phyloP scores from a whole-genome alignment of 2,329 filamentous ascomycete genomes.

The Xenoacremonium recifei region DNA sequence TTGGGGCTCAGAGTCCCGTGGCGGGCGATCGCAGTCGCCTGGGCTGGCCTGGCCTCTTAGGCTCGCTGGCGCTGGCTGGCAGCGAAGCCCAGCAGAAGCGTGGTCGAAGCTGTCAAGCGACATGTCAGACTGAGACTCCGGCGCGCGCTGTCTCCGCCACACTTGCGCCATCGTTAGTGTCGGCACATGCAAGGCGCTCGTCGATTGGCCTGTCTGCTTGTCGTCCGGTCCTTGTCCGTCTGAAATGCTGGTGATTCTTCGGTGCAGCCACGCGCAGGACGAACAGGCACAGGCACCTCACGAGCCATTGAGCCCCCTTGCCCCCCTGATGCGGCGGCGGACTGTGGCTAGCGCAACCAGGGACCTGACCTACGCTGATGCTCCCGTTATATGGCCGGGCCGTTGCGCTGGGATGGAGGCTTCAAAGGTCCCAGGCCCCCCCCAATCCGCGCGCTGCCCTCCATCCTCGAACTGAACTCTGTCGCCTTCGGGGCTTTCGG shows the following conservation, averaged over 20 bases:
- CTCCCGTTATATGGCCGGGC: conserved; percentile 6
- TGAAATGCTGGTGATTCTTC: background rate
- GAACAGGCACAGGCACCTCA: no score
- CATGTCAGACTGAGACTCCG: no score
- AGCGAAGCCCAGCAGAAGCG: no score
- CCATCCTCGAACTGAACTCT: no score
- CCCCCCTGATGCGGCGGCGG: conserved; percentile 6
- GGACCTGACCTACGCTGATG: no score
- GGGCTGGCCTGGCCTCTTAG: no score
- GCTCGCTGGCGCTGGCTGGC: no score
- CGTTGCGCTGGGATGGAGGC: conserved; percentile 5
- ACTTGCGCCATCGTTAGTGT: conserved; percentile 15
- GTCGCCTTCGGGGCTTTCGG: conserved; percentile 15
- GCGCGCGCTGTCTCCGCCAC: conserved; percentile 16
- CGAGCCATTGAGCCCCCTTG: no score
- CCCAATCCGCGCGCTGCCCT: conserved; percentile 6
- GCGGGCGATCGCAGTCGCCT: no score
- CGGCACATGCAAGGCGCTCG: conserved; percentile 6
- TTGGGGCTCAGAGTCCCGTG: no score
- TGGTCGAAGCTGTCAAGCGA: no score
- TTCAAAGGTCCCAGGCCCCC: conserved; percentile 1
- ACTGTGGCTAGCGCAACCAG: conserved; percentile 8
- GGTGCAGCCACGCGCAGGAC: background rate
- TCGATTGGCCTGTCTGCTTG: background rate
- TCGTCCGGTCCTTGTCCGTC: conserved; percentile 8